Evolutionary conservation across 1,284 basidiomycete species (phyloP).

Genomic region (Lignosus rhinocerotis): DNA sequence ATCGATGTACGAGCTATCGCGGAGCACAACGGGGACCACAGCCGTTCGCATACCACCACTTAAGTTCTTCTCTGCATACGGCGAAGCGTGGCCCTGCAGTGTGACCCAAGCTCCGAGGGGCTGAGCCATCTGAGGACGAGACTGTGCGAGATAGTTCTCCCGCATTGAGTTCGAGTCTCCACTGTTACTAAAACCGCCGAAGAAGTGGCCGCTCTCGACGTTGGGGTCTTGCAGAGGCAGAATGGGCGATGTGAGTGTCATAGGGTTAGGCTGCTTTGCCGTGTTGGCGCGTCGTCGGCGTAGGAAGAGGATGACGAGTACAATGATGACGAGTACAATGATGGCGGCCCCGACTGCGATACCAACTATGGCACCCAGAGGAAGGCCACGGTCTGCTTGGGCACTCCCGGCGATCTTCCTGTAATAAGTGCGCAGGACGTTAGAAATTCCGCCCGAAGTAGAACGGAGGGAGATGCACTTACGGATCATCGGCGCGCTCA

Average conservation of each 20-base stretch:
- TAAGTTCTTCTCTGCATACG: not conserved
- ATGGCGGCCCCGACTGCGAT: slow-evolving; percentile 34
- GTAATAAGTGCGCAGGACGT: not conserved
- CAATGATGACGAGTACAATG: slow-evolving; percentile 34
- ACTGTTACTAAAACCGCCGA: slow-evolving; percentile 9
- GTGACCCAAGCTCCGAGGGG: slow-evolving; percentile 1
- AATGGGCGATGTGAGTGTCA: slow-evolving; percentile 30
- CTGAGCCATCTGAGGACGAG: slow-evolving; percentile 3
- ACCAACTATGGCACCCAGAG: slow-evolving; percentile 30
- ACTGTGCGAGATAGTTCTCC: slow-evolving; percentile 9
- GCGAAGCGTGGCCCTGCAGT: not conserved
- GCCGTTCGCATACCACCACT: slow-evolving; percentile 3
- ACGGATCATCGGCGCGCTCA: slow-evolving; percentile 12
- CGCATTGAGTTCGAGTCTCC: slow-evolving; percentile 4
- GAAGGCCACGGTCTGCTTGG: slow-evolving; percentile 11
- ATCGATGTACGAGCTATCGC: slow-evolving; percentile 11
- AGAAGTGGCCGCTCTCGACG: slow-evolving; percentile 33
- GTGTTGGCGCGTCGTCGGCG: slow-evolving; percentile 17
- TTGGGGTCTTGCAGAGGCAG: slow-evolving; percentile 44
- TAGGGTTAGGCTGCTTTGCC: not conserved
- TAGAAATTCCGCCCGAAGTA: no score
- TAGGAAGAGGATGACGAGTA: slow-evolving; percentile 33
- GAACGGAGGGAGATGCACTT: not conserved
- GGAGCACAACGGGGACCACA: slow-evolving; percentile 3
- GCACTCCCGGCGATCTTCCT: slow-evolving; percentile 9